phyloP scores from a whole-genome alignment of 768 basidiomycete genomes.

The Lactarius pseudohatsudake region DNA sequence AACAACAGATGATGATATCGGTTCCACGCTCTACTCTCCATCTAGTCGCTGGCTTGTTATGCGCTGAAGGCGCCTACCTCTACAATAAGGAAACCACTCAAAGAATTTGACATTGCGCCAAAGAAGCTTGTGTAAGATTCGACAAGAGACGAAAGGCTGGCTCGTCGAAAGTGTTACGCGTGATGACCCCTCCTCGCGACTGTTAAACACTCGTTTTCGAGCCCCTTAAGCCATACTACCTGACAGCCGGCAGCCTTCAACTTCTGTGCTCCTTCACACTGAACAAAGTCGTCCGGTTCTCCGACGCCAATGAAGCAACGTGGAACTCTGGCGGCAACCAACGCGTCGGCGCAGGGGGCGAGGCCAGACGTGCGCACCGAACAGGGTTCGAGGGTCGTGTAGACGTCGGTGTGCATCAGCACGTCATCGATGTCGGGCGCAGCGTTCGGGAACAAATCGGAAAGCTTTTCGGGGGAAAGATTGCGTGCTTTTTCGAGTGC shows the following conservation, averaged over 20 bases:
- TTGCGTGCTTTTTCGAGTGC: conserved; percentile 69
- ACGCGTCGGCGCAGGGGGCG: conserved; percentile 79
- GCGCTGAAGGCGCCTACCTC: not conserved
- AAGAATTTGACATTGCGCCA: not conserved
- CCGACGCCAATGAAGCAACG: conserved; percentile 86
- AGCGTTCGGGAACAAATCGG: conserved; percentile 43
- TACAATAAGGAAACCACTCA: conserved; percentile 1
- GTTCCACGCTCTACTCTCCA: not conserved
- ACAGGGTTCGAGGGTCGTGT: conserved; percentile 97
- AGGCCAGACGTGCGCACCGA: conserved; percentile 86
- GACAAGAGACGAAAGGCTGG: not conserved
- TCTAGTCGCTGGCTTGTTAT: not conserved
- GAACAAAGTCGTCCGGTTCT: conserved; percentile 93
- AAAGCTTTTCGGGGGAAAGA: conserved; percentile 47
- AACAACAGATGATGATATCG: conserved; percentile 6
- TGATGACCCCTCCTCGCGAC: conserved; percentile 67
- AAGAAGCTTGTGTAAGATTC: not conserved
- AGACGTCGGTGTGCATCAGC: conserved; percentile 66
- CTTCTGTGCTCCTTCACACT: conserved; percentile 81
- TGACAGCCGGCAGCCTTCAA: conserved; percentile 70
- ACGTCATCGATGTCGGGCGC: conserved; percentile 48
- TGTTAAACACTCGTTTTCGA: conserved; percentile 78
- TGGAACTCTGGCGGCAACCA: conserved; percentile 67
- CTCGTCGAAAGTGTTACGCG: conserved; percentile 3
- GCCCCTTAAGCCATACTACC: conserved; percentile 68